Conservation (phyloP, 148 eudicot genomes). For the Vaccinium myrtillus region DNA sequence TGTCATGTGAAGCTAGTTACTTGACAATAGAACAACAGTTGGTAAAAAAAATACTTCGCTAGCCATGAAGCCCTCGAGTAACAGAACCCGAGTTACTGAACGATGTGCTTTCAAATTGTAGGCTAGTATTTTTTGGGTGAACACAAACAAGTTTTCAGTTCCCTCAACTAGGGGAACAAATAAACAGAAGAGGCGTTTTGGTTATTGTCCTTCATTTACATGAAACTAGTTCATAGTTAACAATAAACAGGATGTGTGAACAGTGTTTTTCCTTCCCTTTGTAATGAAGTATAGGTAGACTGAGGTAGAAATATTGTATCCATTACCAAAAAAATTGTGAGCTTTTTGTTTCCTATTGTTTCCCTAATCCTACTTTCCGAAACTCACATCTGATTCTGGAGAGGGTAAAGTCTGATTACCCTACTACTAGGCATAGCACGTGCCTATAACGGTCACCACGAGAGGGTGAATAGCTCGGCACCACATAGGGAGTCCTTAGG, state of each 20-base stretch:
- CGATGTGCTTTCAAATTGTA: neutral
- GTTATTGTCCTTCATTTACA: neutral
- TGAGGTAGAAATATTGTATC: neutral
- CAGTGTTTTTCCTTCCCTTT: neutral
- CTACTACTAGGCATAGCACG: too few relatives aligned
- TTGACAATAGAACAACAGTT: too few relatives aligned
- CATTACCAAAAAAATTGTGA: too few relatives aligned
- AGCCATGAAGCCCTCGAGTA: too few relatives aligned
- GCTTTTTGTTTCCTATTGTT: neutral
- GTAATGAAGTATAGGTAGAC: too few relatives aligned
- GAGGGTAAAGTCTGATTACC: too few relatives aligned
- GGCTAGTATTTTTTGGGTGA: neutral
- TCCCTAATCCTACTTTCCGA: neutral
- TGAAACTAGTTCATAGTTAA: neutral
- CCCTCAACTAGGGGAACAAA: neutral
- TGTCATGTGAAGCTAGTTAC: too few relatives aligned
- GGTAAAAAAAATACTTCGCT: too few relatives aligned
- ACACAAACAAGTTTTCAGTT: neutral
- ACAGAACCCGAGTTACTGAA: neutral
- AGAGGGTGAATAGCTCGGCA: too few relatives aligned
- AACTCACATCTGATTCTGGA: slow-evolving; percentile 5
- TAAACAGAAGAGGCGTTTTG: neutral
- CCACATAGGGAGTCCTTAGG: too few relatives aligned
- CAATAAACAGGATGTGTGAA: neutral
- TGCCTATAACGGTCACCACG: too few relatives aligned